Evolutionary conservation across 2,329 filamentous ascomycete genomes (phyloP).

Genomic region (Simplicillium aogashimaense): DNA sequence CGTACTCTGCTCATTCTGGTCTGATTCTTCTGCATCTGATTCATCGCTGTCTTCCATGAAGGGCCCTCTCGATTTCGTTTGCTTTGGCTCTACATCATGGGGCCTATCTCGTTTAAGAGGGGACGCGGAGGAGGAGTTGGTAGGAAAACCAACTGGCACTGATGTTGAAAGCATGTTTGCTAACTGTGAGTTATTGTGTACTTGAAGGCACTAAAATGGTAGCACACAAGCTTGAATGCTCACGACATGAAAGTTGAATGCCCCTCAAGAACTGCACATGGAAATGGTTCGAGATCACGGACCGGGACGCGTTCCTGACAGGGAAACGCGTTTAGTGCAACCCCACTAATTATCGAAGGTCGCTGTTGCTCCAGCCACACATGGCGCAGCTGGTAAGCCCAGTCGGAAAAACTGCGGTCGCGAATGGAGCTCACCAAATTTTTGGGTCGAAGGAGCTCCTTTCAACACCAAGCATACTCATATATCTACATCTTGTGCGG

Average conservation of each 20-base stretch:
- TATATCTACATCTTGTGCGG: conserved; percentile 8
- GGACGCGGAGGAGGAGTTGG: conserved; percentile 31
- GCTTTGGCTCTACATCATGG: conserved; percentile 17
- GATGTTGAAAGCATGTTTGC: conserved; percentile 47
- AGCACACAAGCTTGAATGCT: too few relatives aligned
- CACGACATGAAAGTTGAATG: too few relatives aligned
- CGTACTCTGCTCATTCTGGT: conserved; percentile 2
- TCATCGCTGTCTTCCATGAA: conserved; percentile 26
- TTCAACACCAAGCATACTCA: conserved; percentile 3
- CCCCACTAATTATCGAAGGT: conserved; percentile 5
- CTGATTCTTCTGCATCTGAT: conserved; percentile 16
- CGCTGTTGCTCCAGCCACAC: too few relatives aligned
- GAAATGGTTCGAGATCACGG: neutral
- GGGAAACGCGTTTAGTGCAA: conserved; percentile 16
- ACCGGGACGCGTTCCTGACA: conserved; percentile 14
- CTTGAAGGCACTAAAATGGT: too few relatives aligned
- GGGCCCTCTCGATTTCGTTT: conserved; percentile 22
- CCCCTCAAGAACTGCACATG: neutral
- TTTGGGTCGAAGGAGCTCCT: conserved; percentile 12
- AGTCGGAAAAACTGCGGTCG: conserved; percentile 17
- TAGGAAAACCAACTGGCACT: conserved; percentile 46
- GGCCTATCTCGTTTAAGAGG: conserved; percentile 24
- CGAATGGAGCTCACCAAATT: conserved; percentile 16
- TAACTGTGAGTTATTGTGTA: neutral
- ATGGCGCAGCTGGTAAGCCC: too few relatives aligned